Conservation (phyloP, 768 basidiomycete species). For the Auricularia sp. region DNA sequence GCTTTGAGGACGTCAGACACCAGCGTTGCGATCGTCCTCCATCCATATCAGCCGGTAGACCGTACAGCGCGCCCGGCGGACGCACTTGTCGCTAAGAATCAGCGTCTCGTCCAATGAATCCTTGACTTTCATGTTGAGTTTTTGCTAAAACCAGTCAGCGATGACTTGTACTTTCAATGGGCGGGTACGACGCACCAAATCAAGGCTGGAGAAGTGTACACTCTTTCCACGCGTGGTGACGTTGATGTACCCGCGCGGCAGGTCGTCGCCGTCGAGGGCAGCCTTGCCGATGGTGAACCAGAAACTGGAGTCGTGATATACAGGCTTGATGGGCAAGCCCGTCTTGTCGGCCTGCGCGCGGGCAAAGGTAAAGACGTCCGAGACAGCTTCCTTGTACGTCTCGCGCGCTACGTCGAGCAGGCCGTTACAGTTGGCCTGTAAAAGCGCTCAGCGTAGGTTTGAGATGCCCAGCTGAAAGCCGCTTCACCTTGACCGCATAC, state of each 20-base stretch:
- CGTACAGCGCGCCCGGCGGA: neutral
- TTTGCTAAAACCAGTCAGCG: constrained; percentile 43
- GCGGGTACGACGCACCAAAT: constrained; percentile 48
- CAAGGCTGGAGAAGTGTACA: constrained; percentile 69
- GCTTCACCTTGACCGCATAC: constrained; percentile 69
- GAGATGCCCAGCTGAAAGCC: neutral
- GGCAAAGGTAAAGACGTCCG: constrained; percentile 71
- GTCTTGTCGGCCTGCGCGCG: constrained; percentile 49
- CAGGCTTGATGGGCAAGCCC: constrained; percentile 50
- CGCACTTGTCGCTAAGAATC: constrained; percentile 71
- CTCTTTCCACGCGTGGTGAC: constrained; percentile 54
- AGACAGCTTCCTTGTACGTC: constrained; percentile 87
- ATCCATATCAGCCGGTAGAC: neutral
- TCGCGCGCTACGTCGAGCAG: constrained; percentile 91
- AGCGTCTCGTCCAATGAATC: constrained; percentile 87
- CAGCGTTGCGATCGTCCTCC: constrained; percentile 71
- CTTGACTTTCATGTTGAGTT: constrained; percentile 80
- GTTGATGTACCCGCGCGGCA: constrained; percentile 68
- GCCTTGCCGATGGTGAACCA: constrained; percentile 59
- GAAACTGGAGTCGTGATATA: constrained; percentile 62
- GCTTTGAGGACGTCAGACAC: constrained; percentile 57
- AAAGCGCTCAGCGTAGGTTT: neutral
- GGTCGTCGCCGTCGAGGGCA: constrained; percentile 44
- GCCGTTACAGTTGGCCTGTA: constrained; percentile 63
- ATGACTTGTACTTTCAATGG: neutral